Conservation (phyloP, 2,329 filamentous ascomycete species). For the Leptographium flavum region DNA sequence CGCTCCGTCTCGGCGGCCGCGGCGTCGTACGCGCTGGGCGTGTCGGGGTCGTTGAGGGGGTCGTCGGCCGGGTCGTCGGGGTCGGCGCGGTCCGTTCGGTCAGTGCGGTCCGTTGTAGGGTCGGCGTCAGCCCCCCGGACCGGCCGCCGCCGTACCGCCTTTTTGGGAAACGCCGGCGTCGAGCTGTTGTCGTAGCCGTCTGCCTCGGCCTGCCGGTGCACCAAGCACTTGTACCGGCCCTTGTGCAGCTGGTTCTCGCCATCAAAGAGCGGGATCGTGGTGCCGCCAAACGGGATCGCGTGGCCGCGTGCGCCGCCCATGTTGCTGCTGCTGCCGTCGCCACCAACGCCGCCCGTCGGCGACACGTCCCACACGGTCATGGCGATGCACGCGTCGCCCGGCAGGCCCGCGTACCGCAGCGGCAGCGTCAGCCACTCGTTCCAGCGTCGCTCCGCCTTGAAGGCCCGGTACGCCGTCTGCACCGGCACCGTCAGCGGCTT, state of each 20-base stretch:
- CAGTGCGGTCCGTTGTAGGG: constrained; percentile 26
- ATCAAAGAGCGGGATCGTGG: constrained; percentile 85
- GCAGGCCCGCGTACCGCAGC: constrained; percentile 69
- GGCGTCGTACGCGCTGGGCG: constrained; percentile 44
- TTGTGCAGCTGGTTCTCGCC: constrained; percentile 82
- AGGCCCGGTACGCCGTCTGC: constrained; percentile 85
- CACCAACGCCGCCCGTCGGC: constrained; percentile 46
- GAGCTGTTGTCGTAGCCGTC: constrained; percentile 71
- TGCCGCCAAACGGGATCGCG: constrained; percentile 84
- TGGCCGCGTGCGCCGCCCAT: constrained; percentile 59
- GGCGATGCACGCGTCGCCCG: constrained; percentile 68
- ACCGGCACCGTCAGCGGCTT: constrained; percentile 86
- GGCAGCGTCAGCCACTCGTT: constrained; percentile 93
- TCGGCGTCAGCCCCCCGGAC: too few species aligned
- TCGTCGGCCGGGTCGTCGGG: constrained; percentile 24
- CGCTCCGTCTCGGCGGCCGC: constrained; percentile 76
- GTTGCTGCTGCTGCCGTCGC: too few species aligned
- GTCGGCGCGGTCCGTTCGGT: constrained; percentile 24
- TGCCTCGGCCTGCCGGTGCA: constrained; percentile 70
- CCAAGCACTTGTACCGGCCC: constrained; percentile 77
- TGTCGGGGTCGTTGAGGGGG: constrained; percentile 13
- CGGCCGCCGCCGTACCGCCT: constrained; percentile 24
- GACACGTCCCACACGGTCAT: constrained; percentile 94
- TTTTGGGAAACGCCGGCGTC: constrained; percentile 58
- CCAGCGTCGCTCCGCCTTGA: constrained; percentile 66